Evolutionary conservation across 345 rosid species (phyloP).

Genomic region (Camelina hispida): DNA sequence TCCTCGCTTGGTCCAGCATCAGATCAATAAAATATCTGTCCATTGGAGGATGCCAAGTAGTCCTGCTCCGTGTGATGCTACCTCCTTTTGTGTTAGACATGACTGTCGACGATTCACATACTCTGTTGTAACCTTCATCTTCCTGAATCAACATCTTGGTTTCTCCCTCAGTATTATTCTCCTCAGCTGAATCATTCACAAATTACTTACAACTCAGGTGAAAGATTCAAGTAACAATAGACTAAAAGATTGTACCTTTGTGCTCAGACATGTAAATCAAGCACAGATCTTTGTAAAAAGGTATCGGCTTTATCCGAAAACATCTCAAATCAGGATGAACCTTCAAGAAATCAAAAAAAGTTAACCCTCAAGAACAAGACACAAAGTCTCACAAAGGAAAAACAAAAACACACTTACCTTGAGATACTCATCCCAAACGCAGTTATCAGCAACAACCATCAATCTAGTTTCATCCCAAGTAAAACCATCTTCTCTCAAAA

Average conservation of each 20-base stretch:
- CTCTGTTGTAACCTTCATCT: conserved; percentile 49
- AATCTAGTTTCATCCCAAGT: conserved; percentile 71
- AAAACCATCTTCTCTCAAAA: conserved; percentile 64
- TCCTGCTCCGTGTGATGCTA: conserved; percentile 53
- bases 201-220: neutral
- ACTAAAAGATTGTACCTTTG: conserved; percentile 51
- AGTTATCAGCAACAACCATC: conserved; percentile 66
- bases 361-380: conserved; percentile 4
- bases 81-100: conserved; percentile 35
- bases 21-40: conserved; percentile 77
- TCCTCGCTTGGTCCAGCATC: conserved; percentile 75
- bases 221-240: neutral
- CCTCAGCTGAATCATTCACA: conserved; percentile 34
- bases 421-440: conserved; percentile 71
- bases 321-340: conserved; percentile 65
- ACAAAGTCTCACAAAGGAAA: neutral
- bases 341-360: conserved; percentile 46
- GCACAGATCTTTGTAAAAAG: conserved; percentile 69
- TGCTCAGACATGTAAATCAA: conserved; percentile 58
- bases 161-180: conserved; percentile 30
- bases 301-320: conserved; percentile 66
- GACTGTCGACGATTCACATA: conserved; percentile 44
- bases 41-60: conserved; percentile 90
- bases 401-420: conserved; percentile 54
- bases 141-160: conserved; percentile 43